phyloP scores from a whole-genome alignment of 208 protist genomes.

The Crithidia fasciculata region DNA sequence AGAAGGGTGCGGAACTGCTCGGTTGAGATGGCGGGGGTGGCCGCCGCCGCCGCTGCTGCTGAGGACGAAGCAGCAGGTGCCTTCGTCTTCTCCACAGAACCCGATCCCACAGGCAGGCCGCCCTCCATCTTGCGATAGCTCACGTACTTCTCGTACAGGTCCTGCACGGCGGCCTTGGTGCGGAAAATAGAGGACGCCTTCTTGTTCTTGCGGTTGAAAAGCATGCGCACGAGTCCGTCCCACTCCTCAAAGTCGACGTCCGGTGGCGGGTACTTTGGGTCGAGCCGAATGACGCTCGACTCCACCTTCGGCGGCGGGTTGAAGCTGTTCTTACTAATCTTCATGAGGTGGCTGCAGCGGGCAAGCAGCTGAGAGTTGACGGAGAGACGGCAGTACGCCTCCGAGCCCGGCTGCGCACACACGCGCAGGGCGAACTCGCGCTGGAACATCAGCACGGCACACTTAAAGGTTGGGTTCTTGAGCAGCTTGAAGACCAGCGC shows the following conservation, averaged over 20 bases:
- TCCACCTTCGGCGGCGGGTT: conserved; percentile 99
- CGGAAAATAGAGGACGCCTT: conserved; percentile 97
- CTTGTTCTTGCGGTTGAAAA: conserved; percentile 99
- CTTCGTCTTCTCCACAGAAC: conserved; percentile 7
- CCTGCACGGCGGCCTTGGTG: conserved; percentile 77
- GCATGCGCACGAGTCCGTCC: conserved; percentile 98
- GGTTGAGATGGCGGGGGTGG: conserved; percentile 26
- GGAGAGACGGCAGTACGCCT: conserved; percentile 98
- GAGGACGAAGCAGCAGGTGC: not conserved
- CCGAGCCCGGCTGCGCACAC: conserved; percentile 97
- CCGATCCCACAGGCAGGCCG: conserved; percentile 16
- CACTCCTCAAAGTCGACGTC: conserved; percentile 99
- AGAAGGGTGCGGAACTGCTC: conserved; percentile 78
- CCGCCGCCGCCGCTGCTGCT: not conserved
- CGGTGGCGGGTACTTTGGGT: conserved; percentile 97
- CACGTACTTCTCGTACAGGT: conserved; percentile 82
- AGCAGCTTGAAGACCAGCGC: conserved; percentile 99
- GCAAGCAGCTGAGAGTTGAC: conserved; percentile 99
- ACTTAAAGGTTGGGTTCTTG: conserved; percentile 93
- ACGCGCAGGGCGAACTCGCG: conserved; percentile 99
- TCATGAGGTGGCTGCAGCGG: conserved; percentile 98
- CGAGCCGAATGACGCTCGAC: conserved; percentile 98
- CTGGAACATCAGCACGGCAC: conserved; percentile 99
- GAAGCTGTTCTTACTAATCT: conserved; percentile 99
- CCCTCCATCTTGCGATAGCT: conserved; percentile 90